Evolutionary conservation across 306 rosid species (phyloP), one percentile per base, ranked within the genome.

Genomic region (Prunus campanulata): DNA sequence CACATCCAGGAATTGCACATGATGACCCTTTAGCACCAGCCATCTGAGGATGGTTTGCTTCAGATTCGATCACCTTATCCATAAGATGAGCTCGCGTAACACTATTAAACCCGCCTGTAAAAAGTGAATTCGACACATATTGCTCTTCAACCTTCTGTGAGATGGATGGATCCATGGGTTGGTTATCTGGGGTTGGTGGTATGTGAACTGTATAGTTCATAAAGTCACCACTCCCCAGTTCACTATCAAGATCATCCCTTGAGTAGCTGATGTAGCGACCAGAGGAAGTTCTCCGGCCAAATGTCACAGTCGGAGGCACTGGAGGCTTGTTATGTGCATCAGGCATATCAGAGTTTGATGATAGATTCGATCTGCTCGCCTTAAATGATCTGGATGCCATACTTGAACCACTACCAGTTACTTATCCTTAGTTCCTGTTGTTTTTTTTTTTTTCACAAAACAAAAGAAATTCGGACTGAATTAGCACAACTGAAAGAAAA

Each of bases 141-240:
- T 91, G 97, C 87, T 94, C 97, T 86, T 94, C 98, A 27, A 94
- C 96, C 80, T 90, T 91, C 83, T 94, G 96, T 0, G 98, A 85
- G 79, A 92, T 84, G 8, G 91, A 81, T 11, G 88, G 86, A 85
- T 94, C 95, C 98, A 94, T 94, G 19, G 97, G 98, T 49, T 94
- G 98, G 88, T 94, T 94, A 77, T 94, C 97, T 0, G 98, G 98
- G 18, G 98, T 94, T 44, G 90, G 95, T 2, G 98, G 98, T 64
- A 91, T 78, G 62, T 94, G 97, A 72, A 94, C 98, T 0, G 95
- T 94, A 27, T 94, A 94, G 80, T 90, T 88, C 94, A 85, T 81
- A 78, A 80, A 94, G 54, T 91, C 98, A 69, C 63, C 77, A 66
- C 88, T 88, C 72, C 94, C 94, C 24, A 91, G 78, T 74, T 94